Evolutionary conservation across 2,329 filamentous ascomycete genomes (phyloP), one percentile per base, ranked within the genome.

Genomic region (Epichloe uncinata): DNA sequence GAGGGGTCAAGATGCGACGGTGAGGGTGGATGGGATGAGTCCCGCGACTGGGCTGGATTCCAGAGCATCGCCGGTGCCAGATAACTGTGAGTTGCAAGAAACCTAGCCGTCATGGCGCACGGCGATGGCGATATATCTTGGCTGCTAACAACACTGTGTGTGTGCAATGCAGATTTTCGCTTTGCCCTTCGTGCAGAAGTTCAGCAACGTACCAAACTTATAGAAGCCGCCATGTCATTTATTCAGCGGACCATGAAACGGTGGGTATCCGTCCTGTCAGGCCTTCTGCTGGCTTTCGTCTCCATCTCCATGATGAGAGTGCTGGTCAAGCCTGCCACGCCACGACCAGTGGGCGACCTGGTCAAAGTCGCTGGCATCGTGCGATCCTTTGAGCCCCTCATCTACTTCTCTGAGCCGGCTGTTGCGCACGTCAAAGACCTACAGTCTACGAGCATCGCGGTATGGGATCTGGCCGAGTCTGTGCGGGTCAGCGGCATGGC

Each of bases 381-480:
- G 45, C 87, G 87, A 59, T 88, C 88, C 9, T 95, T 96, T 61
- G 91, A 96, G 65, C 91, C 91, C 5, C 76, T 96, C 42, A 94
- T 97, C 54, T 93, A 93, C 70, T 95, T 94, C 63, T 95, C 89
- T 0, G 89, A 96, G 61, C 85, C 90, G 62, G 89, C 89, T 8
- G 82, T 89, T 42, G 78, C 82, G 37, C 89, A 95, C 61, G 88
- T 95, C 40, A 82, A 84, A 51, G 87, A 94, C 55, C 72, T 97
- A 45, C 89, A 95, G 65, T 88, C 93, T 49, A 95, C 90, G 0
- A 87, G 89, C 42, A 84, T 95, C 34, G 91, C 91, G 1, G 89
- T 97, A 26, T 95, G 90, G 87, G 91, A 97, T 63, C 75, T 97
- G 5, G 85, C 88, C 52, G 91, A 96, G 73, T 94, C 85, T 56